These are phyloP conservation scores for Naganishia albida DNA, from an alignment of 1,284 basidiomycete genomes.

Conservation along the genomic window DNA sequence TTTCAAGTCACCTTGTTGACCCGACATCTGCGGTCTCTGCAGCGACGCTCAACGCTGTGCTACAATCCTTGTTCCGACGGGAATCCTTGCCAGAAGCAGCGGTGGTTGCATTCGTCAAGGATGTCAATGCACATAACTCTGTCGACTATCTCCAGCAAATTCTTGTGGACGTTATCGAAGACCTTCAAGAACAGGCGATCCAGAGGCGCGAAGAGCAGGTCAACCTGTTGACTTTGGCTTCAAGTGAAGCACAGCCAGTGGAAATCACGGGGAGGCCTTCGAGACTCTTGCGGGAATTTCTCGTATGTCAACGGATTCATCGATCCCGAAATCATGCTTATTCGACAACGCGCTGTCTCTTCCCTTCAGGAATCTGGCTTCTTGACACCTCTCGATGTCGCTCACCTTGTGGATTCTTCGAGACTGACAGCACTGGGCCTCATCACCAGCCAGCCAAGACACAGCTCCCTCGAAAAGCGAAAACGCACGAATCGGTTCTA, in stretches of 20 bases:
- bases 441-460: slow-evolving; percentile 21
- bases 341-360: neutral
- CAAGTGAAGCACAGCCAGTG: neutral
- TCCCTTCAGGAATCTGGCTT: slow-evolving; percentile 20
- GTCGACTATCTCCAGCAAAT: slow-evolving; percentile 21
- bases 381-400: slow-evolving; percentile 11
- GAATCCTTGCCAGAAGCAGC: slow-evolving; percentile 1
- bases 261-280: neutral
- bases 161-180: slow-evolving; percentile 19
- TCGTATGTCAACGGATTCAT: slow-evolving; percentile 4
- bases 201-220: slow-evolving; percentile 9
- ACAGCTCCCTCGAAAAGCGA: slow-evolving; percentile 34
- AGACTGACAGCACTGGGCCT: neutral
- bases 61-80: slow-evolving; percentile 5
- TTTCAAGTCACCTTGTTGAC: slow-evolving; percentile 24
- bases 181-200: slow-evolving; percentile 12
- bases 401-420: slow-evolving; percentile 29
- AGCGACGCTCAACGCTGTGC: slow-evolving; percentile 15
- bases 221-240: neutral
- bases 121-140: slow-evolving; percentile 12
- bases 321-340: neutral
- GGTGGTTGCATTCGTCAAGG: slow-evolving; percentile 1
- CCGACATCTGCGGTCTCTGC: slow-evolving; percentile 10
- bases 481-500: slow-evolving; percentile 59
- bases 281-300: slow-evolving; percentile 8